Percentiles rank a stretch among this genome's conserved stretches.
phyloP scores from a whole-genome alignment of 176 grass and related monocot genomes.

The Zoysia pacifica region DNA sequence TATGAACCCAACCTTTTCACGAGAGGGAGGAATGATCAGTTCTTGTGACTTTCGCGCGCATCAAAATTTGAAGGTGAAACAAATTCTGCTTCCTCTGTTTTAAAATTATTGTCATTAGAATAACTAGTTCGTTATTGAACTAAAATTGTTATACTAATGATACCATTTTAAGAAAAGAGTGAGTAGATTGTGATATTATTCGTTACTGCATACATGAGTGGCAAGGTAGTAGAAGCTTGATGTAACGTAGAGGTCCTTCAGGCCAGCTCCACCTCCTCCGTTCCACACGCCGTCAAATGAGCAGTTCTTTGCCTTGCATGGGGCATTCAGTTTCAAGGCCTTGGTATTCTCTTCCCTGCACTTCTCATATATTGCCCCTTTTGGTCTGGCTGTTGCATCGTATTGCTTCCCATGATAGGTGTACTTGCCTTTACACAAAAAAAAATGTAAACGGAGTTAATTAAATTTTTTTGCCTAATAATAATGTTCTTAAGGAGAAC shows the following conservation, averaged over 20 bases:
- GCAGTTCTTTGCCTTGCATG: constrained; percentile 34
- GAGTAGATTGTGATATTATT: neutral
- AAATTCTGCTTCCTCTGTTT: neutral
- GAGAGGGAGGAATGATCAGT: neutral
- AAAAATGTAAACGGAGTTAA: neutral
- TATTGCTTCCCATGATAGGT: constrained; percentile 16
- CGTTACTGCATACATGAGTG: constrained; percentile 2
- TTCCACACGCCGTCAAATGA: constrained; percentile 42
- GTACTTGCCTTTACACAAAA: neutral
- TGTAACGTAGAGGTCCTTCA: constrained; percentile 12
- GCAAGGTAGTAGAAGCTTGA: constrained; percentile 29
- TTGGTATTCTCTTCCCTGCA: constrained; percentile 23
- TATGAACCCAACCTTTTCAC: neutral
- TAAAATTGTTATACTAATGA: too few relatives aligned
- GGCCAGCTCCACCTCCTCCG: constrained; percentile 40
- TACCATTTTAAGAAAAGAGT: too few relatives aligned
- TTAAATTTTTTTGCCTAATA: too few relatives aligned
- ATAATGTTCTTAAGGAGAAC: too few relatives aligned
- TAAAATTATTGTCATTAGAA: too few relatives aligned
- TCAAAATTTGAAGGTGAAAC: neutral
- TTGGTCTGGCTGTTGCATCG: constrained; percentile 11
- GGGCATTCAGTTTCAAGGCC: neutral
- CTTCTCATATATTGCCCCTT: constrained; percentile 27
- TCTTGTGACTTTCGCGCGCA: neutral
- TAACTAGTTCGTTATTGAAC: too few relatives aligned